These are phyloP conservation scores for Pythium phragmitis DNA, from an alignment of 352 stramenopile species.

Conservation along the genomic window DNA sequence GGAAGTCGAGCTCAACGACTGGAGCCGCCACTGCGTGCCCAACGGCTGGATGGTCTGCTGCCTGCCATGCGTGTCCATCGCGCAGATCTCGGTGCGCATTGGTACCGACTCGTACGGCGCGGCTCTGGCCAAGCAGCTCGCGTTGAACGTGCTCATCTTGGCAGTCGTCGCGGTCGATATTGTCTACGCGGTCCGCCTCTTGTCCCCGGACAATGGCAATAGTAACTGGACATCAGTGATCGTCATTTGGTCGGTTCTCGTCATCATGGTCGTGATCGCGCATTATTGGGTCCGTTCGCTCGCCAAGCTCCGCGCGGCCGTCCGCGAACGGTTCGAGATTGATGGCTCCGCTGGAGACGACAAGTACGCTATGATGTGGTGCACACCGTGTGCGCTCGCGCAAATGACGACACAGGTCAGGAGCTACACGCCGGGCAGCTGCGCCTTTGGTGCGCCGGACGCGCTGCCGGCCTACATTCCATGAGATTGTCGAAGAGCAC, in stretches of 20 bases:
- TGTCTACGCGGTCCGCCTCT: not conserved
- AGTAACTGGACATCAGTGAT: not conserved
- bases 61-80: conserved; percentile 49
- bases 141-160: conserved; percentile 25
- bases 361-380: conserved; percentile 12
- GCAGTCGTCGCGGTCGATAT: conserved; percentile 22
- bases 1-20: conserved; percentile 41
- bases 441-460: too few relatives aligned
- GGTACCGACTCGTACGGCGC: conserved; percentile 31
- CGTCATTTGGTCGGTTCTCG: not conserved
- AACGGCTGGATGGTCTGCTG: conserved; percentile 52
- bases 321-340: conserved; percentile 21
- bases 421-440: not conserved
- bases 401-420: conserved; percentile 34
- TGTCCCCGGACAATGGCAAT: not conserved
- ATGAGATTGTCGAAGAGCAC: too few relatives aligned
- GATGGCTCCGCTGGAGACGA: conserved; percentile 17
- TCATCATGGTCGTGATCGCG: not conserved
- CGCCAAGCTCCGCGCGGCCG: not conserved
- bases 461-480: too few relatives aligned
- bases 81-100: conserved; percentile 44
- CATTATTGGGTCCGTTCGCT: not conserved
- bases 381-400: conserved; percentile 34
- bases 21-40: conserved; percentile 40
- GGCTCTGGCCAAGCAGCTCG: conserved; percentile 21